These are phyloP conservation scores for Russula earlei DNA, from an alignment of 768 basidiomycete genomes.

Conservation along the genomic window DNA sequence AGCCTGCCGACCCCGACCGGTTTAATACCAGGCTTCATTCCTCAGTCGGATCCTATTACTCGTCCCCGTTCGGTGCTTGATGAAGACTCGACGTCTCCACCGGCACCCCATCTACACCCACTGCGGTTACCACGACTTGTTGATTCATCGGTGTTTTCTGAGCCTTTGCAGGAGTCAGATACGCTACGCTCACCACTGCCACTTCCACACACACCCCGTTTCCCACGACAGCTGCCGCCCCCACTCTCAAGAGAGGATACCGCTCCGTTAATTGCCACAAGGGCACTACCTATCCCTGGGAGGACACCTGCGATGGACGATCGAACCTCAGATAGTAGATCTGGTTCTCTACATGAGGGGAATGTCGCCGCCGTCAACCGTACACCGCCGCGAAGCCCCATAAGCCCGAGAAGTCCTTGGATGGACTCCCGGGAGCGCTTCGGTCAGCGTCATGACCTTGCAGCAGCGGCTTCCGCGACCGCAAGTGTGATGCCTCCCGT, in stretches of 20 bases:
- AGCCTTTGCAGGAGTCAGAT: slow-evolving; percentile 29
- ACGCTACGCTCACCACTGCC: slow-evolving; percentile 34
- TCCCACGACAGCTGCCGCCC: slow-evolving; percentile 10
- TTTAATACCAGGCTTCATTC: not conserved
- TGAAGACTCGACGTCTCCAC: slow-evolving; percentile 10
- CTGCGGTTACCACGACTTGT: slow-evolving; percentile 11
- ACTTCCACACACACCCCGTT: slow-evolving; percentile 24
- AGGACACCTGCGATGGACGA: slow-evolving; percentile 15
- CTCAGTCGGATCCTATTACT: slow-evolving; percentile 12
- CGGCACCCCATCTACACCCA: slow-evolving; percentile 1
- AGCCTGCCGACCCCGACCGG: not conserved
- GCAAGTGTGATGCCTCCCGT: not conserved
- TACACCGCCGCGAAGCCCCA: slow-evolving; percentile 54
- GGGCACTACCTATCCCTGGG: slow-evolving; percentile 14
- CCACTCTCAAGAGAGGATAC: slow-evolving; percentile 15
- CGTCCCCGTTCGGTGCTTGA: slow-evolving; percentile 18
- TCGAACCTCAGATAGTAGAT: slow-evolving; percentile 7
- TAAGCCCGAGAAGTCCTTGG: slow-evolving; percentile 41
- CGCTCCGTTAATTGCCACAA: not conserved
- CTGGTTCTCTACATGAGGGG: slow-evolving; percentile 3
- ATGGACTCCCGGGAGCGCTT: slow-evolving; percentile 29
- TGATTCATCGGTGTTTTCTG: slow-evolving; percentile 20
- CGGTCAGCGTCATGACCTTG: slow-evolving; percentile 12
- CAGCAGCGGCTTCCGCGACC: not conserved
- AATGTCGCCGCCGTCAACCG: slow-evolving; percentile 1